Base-by-base conservation (phyloP, 176 grass and related monocot genomes). In the Dendrocalamus sinicus region DNA sequence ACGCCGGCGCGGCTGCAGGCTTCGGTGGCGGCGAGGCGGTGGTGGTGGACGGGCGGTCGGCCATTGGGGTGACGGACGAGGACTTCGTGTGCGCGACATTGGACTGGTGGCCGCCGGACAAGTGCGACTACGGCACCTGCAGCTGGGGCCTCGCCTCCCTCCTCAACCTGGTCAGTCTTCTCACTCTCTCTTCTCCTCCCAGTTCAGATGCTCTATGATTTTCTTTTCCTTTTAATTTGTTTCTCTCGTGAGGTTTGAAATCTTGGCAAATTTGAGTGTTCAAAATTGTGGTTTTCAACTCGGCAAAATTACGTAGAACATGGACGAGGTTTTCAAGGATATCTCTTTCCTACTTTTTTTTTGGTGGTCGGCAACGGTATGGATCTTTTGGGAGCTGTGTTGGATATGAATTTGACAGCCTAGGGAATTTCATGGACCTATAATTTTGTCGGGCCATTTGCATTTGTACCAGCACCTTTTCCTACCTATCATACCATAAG, bases 101-200 rank as follows among this genome's bases (percentile, higher is more conserved):
- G 91, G 94, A 96, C 86, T 96, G 91, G 94, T 96, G 94, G 94
- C 94, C 94, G 73, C 94, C 91, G 41, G 92, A 94, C 48, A 97
- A 97, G 75, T 97, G 94, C 62, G 94, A 97, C 60, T 97, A 93
- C 72, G 94, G 94, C 44, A 92, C 94, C 73, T 97, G 94, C 76
- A 85, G 83, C 67, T 97, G 94, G 94, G 94, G 94, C 24, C 70
- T 15, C 47, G 89, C 89, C 63, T 75, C 87, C 81, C 83, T 97
- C 58, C 94, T 97, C 71, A 94, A 92, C 81, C 39, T 97, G 87
- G 94, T 97, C 39, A 53, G 57, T 19, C 44, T 26, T 44, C 71
- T 66, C 8, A 20, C n/a, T 50, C 9, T 39, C 9, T 55, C 9
- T 61, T 5, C 9, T 48, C 3, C 0, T 70, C 19, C 2, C 39